A percentile compares a stretch with the other conserved stretches of the same genome.
Evolutionary conservation across 495 filamentous ascomycete genomes (phyloP).

Genomic region (Penicillium egyptiacum): DNA sequence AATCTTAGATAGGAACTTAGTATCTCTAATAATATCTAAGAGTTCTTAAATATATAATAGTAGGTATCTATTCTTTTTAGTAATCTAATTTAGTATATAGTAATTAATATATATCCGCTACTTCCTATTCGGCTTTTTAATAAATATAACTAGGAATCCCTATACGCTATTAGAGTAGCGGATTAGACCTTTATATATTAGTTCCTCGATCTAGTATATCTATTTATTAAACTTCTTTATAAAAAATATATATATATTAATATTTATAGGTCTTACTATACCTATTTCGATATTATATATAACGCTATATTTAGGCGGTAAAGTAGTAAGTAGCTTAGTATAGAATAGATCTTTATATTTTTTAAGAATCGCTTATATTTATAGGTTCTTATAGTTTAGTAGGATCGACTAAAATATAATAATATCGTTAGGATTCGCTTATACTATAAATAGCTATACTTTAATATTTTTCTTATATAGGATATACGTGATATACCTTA

Average conservation of each 20-base stretch:
- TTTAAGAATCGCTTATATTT: neutral
- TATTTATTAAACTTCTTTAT: neutral
- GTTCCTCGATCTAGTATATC: neutral
- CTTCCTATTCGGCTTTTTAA: neutral
- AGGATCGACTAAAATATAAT: accelerated
- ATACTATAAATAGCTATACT: too few species aligned
- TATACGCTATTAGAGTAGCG: neutral
- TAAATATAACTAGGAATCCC: neutral
- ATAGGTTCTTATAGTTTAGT: too few species aligned
- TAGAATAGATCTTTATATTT: neutral
- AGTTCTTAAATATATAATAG: neutral
- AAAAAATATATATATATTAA: neutral
- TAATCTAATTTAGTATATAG: neutral
- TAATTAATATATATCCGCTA: neutral
- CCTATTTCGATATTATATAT: neutral
- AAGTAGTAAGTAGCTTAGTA: neutral
- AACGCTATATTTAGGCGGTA: neutral
- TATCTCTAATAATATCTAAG: neutral
- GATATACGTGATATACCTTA: too few species aligned
- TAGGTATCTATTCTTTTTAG: neutral
- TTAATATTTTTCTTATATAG: too few species aligned
- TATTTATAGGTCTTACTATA: neutral
- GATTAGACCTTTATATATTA: neutral
- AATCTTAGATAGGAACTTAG: neutral
- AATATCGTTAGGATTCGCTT: too few species aligned